Base-by-base conservation (phyloP, 2,329 filamentous ascomycete species). In the Raffaelea albimanens region DNA sequence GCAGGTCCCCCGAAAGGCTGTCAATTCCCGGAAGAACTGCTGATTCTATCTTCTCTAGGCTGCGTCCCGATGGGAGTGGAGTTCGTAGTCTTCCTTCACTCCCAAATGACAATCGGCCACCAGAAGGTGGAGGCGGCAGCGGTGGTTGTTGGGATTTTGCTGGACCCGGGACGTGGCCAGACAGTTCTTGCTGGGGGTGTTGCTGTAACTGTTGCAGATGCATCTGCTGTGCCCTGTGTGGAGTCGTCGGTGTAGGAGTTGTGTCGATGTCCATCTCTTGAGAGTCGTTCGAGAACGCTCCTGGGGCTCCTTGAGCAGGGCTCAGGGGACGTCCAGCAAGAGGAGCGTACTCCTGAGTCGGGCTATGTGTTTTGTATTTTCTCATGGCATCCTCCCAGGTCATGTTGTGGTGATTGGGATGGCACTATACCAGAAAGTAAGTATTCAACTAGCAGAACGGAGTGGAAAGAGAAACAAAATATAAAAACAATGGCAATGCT, bases 401-500 rank as follows among this genome's bases (percentile, higher is more conserved):
- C 73, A 78, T 74, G 53, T 73, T 73, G 53, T 78, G 76, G 58
- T 80, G 76, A 53, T 69, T 74, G 14, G 76, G 76, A 55, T 79
- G 73, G 58, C 76, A 80, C 76, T 76, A 52, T 5, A 25, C 11
- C 4, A 47, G 19, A 50, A 45, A 20, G 21, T 34, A 14, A 49
- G 43, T 21, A 16, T n/a, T 43, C 20, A 20, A 9, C 5, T 14
- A 11, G 43, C 13, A 38, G 49, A 29, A 29, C 40, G 25, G 3
- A 31, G 14, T 1, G 22, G 19, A 16, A 16, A 20, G 13, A n/a
- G 10, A n/a, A n/a, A 25, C 10, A 10, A 49, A 40, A 19, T 25
- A 42, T 13, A 21, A 43, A 14, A 34, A 4, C 18, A 9, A 13
- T 16, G 36, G 13, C 46, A 33, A 19, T 8, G 9, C 16, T n/a